Evolutionary conservation across 768 basidiomycete species (phyloP).

Genomic region (Neoboletus subvelutipes): DNA sequence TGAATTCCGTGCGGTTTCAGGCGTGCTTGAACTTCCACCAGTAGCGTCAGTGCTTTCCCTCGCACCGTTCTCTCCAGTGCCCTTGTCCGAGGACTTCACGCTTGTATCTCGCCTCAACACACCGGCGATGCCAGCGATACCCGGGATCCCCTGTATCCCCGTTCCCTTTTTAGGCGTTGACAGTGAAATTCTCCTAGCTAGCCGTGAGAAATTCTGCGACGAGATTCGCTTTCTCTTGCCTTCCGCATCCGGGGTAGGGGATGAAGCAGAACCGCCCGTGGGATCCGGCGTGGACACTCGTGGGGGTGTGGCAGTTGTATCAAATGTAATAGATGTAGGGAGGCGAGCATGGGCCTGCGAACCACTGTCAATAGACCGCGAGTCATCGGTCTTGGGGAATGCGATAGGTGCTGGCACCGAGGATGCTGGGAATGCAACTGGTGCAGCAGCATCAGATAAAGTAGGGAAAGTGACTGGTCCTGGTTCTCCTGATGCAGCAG

Average conservation of each 20-base stretch:
- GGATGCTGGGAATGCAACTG: constrained; percentile 38
- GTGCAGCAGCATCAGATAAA: constrained; percentile 14
- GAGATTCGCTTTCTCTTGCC: constrained; percentile 79
- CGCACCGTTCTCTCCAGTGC: constrained; percentile 19
- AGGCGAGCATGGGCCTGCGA: constrained; percentile 28
- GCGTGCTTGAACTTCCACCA: constrained; percentile 34
- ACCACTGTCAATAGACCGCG: constrained; percentile 29
- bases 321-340: constrained; percentile 58
- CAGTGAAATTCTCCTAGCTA: constrained; percentile 74
- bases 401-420: constrained; percentile 34
- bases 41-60: constrained; percentile 20
- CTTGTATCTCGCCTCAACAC: constrained; percentile 33
- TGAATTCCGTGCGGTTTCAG: constrained; percentile 40
- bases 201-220: constrained; percentile 81
- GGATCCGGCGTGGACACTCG: constrained; percentile 74
- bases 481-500: constrained; percentile 24
- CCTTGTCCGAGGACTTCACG: constrained; percentile 44
- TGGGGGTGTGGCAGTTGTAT: constrained; percentile 52
- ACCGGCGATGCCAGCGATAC: constrained; percentile 28
- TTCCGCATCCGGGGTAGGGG: constrained; percentile 68
- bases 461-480: constrained; percentile 10
- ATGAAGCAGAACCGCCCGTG: constrained; percentile 51
- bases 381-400: constrained; percentile 43
- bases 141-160: constrained; percentile 42
- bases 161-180: constrained; percentile 54